phyloP scores from a whole-genome alignment of 768 basidiomycete species.

The Sporobolomyces roseus region DNA sequence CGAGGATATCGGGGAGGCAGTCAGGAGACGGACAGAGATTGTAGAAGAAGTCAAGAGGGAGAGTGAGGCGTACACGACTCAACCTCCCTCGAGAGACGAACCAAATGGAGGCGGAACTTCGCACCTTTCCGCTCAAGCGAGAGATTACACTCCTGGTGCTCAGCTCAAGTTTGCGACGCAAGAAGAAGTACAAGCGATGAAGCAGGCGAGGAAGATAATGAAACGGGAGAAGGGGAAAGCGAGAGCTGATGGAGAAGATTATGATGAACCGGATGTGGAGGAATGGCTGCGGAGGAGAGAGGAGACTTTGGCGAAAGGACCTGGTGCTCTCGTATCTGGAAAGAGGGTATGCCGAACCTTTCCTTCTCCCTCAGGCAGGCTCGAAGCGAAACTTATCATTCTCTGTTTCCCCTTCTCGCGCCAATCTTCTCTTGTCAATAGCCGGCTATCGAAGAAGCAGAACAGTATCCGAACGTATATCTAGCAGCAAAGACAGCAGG shows the following conservation, averaged over 20 bases:
- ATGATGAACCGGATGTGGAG: constrained; percentile 23
- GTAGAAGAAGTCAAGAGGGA: constrained; percentile 46
- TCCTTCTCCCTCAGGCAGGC: too few species aligned
- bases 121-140: constrained; percentile 13
- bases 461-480: constrained; percentile 77
- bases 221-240: constrained; percentile 32
- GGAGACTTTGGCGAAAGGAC: constrained; percentile 27
- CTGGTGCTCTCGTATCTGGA: constrained; percentile 30
- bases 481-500: constrained; percentile 59
- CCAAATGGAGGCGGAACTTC: background rate
- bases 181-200: constrained; percentile 35
- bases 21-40: constrained; percentile 58
- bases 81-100: too few species aligned
- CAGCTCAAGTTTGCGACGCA: constrained; percentile 34
- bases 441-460: constrained; percentile 48
- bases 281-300: constrained; percentile 29
- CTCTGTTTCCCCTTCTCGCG: too few species aligned
- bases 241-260: constrained; percentile 4
- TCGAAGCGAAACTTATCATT: too few species aligned
- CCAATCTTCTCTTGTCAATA: constrained; percentile 6
- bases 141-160: constrained; percentile 37
- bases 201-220: constrained; percentile 29
- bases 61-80: too few species aligned
- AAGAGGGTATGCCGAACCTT: constrained; percentile 7
- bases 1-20: constrained; percentile 68